Percentiles rank a stretch among this genome's conserved stretches.
Conservation (phyloP, 495 filamentous ascomycete genomes). For the Extremus antarcticus region DNA sequence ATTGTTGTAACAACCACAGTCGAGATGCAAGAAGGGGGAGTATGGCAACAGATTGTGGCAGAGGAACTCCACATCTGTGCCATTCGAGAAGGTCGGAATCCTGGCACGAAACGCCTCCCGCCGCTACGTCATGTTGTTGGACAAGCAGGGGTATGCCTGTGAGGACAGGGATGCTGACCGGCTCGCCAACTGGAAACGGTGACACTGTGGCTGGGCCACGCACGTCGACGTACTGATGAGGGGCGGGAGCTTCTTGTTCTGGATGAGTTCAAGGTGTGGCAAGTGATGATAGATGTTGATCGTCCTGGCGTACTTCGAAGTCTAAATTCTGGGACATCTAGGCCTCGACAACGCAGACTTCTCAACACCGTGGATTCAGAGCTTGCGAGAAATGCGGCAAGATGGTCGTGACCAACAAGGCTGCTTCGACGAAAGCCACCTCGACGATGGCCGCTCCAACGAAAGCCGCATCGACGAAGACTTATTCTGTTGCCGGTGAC, state of each 20-base stretch:
- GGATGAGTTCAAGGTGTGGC: neutral
- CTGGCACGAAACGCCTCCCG: neutral
- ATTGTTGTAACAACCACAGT: neutral
- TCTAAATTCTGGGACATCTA: neutral
- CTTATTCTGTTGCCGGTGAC: neutral
- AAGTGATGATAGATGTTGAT: neutral
- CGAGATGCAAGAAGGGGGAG: neutral
- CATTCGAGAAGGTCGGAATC: neutral
- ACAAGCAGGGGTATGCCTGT: neutral
- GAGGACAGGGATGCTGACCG: neutral
- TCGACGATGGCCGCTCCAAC: neutral
- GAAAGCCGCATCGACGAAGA: neutral
- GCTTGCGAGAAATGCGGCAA: neutral
- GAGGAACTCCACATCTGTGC: no score
- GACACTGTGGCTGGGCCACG: neutral
- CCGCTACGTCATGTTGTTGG: neutral
- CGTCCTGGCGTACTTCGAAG: neutral
- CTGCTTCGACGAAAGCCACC: no score
- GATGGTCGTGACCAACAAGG: neutral
- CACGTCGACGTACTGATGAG: neutral
- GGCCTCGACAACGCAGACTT: no score
- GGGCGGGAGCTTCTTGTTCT: no score
- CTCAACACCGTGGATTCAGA: neutral
- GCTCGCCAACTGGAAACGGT: neutral
- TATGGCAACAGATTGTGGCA: neutral